Conservation (phyloP, 805 yeast species). For the Pichia heedii region DNA sequence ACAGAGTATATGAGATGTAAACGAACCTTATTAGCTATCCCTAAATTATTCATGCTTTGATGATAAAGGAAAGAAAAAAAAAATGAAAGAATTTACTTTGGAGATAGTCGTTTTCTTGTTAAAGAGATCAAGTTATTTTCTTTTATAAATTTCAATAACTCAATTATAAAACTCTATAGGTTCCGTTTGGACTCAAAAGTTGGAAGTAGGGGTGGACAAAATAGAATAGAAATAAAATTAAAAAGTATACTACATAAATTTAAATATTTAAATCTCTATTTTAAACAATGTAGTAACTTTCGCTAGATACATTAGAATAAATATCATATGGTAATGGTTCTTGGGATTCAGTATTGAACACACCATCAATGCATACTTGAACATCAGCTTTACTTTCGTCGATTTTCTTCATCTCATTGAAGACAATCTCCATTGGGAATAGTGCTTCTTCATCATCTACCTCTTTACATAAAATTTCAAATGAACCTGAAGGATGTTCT, state of each 20-base stretch:
- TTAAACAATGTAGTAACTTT: constrained; percentile 46
- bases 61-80: too few species aligned
- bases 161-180: too few species aligned
- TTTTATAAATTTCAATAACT: too few species aligned
- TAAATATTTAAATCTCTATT: too few species aligned
- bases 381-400: constrained; percentile 2
- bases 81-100: too few species aligned
- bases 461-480: constrained; percentile 70
- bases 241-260: too few species aligned
- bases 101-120: too few species aligned
- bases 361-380: neutral
- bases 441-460: constrained; percentile 64
- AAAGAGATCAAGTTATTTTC: too few species aligned
- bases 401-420: constrained; percentile 33
- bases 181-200: too few species aligned
- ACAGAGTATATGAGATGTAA: constrained; percentile 36
- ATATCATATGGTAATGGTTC: constrained; percentile 62
- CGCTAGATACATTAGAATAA: constrained; percentile 47
- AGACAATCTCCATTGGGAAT: constrained; percentile 78
- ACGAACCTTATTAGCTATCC: constrained; percentile 28
- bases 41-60: constrained; percentile 8
- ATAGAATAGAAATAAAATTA: too few species aligned
- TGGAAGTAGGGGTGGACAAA: too few species aligned
- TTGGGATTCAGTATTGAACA: constrained; percentile 38
- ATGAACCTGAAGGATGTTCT: constrained; percentile 51